Base-by-base conservation (phyloP, 129 eudicot genomes). In the Sambucus nigra region DNA sequence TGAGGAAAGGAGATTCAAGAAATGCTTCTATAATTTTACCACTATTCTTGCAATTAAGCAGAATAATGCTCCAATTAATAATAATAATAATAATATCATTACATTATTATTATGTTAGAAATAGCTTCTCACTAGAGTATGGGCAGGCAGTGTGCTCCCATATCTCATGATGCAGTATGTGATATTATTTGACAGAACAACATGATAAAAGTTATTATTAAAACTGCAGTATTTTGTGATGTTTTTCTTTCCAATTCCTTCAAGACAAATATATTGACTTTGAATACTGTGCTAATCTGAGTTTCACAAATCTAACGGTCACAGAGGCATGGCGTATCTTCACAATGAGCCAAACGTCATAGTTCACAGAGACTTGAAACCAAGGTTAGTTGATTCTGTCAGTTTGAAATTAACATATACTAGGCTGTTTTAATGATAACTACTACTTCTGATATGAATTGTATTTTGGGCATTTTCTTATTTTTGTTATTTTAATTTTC, bases 251-350 rank as follows among this genome's bases (percentile, higher is more conserved):
- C n/a, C n/a, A n/a, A n/a, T n/a, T n/a, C n/a, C 25, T 32, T 66
- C 22, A 9, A 47, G 35, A 29, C 35, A 29, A 20, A 3, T 10
- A 22, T 24, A 18, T 31, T 44, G 9, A 39, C 11, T 6, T 50
- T 33, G 18, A 25, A 25, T 50, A 2, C 4, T 10, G 19, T 70
- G 53, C 71, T 47, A 16, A 46, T 26, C 20, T 57, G 28, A 68
- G 42, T 47, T 60, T 58, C 16, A 28, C 16, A 59, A 21, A 27
- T 44, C 33, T 57, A 23, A 28, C 61, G 32, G 48, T 55, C 29
- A 51, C 89, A 91, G 99, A 57, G 99, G 99, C 59, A 86, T 91
- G 95, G 91, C 95, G 51, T 91, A 76, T 82, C 95, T 91, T 71
- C 99, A 91, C 73, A 91, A 76, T 50, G 99, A 91, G 72, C 99